phyloP scores from a whole-genome alignment of 169 alveolate genomes.

The Miamiensis avidus region DNA sequence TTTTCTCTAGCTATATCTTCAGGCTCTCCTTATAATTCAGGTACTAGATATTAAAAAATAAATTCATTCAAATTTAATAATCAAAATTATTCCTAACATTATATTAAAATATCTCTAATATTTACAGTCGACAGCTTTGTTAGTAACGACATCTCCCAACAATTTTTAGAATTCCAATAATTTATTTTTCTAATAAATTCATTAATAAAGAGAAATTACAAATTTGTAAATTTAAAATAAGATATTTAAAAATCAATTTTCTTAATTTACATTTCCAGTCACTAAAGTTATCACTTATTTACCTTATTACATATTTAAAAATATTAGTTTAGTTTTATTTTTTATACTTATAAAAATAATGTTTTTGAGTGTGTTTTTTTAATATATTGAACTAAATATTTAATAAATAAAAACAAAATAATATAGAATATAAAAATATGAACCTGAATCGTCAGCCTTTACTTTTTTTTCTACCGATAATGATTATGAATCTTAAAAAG shows the following conservation, averaged over 20 bases:
- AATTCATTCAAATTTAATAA: no score
- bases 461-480: no score
- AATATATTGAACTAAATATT: no score
- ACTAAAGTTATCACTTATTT: conserved; percentile 13
- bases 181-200: conserved; percentile 34
- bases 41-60: conserved; percentile 27
- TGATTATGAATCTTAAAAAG: no score
- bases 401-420: no score
- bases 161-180: conserved; percentile 35
- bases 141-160: conserved; percentile 27
- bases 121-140: conserved; percentile 38
- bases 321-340: no score
- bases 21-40: conserved; percentile 79
- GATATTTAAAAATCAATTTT: neutral
- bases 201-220: no score
- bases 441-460: no score
- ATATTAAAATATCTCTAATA: neutral
- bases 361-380: no score
- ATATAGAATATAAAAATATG: no score
- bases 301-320: neutral
- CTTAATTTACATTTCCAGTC: conserved; percentile 30
- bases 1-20: conserved; percentile 46
- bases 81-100: neutral
- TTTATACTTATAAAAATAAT: no score
- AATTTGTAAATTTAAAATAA: neutral